Percentiles rank a stretch among this genome's conserved stretches.
Conservation (phyloP, 257 asterid genomes). For the Solanum neorickii region DNA sequence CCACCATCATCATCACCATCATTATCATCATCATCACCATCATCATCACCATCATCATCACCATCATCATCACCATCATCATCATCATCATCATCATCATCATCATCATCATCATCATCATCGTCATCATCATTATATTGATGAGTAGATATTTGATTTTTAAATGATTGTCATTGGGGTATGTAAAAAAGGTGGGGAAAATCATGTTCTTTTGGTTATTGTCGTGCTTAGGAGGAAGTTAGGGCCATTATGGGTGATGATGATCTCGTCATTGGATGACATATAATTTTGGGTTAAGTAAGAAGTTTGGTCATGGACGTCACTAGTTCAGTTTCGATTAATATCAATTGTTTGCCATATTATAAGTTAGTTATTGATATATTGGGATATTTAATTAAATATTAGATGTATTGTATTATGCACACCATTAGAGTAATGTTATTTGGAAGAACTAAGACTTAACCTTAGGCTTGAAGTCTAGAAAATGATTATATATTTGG, state of each 20-base stretch:
- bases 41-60: too few relatives aligned
- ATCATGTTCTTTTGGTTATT: background rate
- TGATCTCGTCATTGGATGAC: background rate
- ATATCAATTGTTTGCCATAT: background rate
- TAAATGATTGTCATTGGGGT: background rate
- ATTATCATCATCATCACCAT: too few relatives aligned
- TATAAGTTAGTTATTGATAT: background rate
- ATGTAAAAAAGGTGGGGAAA: background rate
- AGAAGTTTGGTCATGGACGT: background rate
- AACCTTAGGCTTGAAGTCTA: background rate
- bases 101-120: too few relatives aligned
- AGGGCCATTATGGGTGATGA: background rate
- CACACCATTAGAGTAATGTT: background rate
- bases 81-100: too few relatives aligned
- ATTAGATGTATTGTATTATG: background rate
- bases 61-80: too few relatives aligned
- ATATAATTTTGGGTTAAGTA: background rate
- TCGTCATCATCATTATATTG: too few relatives aligned
- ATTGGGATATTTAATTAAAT: too few relatives aligned
- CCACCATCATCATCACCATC: too few relatives aligned
- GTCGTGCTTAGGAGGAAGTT: background rate
- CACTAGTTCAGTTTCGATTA: too few relatives aligned
- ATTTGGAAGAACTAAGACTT: background rate
- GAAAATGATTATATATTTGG: background rate
- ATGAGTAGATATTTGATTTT: too few relatives aligned